Conservation (phyloP, 176 grass and related monocot species). For the Oryza glumipatula region DNA sequence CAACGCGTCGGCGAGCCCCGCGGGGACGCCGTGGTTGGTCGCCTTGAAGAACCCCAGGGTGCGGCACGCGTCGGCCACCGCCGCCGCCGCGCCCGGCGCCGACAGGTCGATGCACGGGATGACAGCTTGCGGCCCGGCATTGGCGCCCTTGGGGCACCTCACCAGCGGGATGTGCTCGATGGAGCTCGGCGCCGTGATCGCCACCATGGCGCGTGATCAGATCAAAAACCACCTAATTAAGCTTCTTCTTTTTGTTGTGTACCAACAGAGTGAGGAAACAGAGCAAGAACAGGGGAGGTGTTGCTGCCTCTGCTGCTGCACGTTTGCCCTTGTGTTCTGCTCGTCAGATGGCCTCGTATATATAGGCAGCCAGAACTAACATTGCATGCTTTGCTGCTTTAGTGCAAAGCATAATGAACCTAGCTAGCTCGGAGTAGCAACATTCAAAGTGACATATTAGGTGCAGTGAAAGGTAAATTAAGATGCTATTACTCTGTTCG, state of each 20-base stretch:
- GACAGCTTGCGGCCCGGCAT: background rate
- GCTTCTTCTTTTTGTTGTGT: background rate
- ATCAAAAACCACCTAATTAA: background rate
- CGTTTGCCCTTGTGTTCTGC: conserved; percentile 3
- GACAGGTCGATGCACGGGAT: conserved; percentile 52
- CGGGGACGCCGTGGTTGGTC: conserved; percentile 69
- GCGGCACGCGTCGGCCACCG: conserved; percentile 59
- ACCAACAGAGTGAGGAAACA: background rate
- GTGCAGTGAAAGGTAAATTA: background rate
- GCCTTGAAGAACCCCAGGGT: conserved; percentile 77
- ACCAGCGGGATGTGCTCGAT: conserved; percentile 37
- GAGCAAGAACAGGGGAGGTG: conserved; percentile 19
- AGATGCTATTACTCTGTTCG: too few relatives aligned
- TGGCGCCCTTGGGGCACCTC: background rate
- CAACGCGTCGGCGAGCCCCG: conserved; percentile 44
- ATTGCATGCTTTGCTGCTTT: background rate
- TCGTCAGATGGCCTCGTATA: conserved; percentile 29
- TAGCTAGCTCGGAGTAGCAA: background rate
- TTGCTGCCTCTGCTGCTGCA: background rate
- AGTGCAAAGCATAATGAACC: background rate
- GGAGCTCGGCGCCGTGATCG: conserved; percentile 36
- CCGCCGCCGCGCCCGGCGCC: conserved; percentile 35
- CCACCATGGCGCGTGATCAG: conserved; percentile 23
- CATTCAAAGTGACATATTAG: background rate
- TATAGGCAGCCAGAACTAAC: conserved; percentile 31